Evolutionary conservation across 768 basidiomycete species (phyloP).

Genomic region (Mrakia gelida): DNA sequence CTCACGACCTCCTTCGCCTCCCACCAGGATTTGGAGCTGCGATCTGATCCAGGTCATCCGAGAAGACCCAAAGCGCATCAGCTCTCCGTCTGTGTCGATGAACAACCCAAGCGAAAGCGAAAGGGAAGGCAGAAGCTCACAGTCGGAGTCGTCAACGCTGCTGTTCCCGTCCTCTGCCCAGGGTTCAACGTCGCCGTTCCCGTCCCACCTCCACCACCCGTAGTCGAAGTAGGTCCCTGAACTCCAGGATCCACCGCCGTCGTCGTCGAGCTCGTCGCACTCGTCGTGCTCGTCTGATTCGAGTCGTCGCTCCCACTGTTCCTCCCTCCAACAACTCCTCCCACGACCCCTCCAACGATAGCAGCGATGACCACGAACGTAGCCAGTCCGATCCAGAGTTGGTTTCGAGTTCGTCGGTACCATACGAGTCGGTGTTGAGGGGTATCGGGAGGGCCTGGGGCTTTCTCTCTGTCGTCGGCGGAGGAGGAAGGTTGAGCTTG

Average conservation of each 20-base stretch:
- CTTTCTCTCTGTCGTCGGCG: not conserved
- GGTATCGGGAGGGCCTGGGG: not conserved
- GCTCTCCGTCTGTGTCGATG: too few relatives aligned
- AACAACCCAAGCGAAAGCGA: too few relatives aligned
- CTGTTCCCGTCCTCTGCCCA: too few relatives aligned
- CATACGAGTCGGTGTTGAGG: not conserved
- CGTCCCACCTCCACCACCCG: too few relatives aligned
- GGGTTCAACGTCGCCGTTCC: too few relatives aligned
- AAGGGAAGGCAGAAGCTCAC: too few relatives aligned
- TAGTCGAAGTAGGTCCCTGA: too few relatives aligned
- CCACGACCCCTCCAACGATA: not conserved
- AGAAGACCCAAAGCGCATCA: too few relatives aligned
- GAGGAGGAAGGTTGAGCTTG: not conserved
- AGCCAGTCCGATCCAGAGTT: not conserved
- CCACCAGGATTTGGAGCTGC: too few relatives aligned
- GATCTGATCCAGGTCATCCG: too few relatives aligned
- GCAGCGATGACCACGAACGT: not conserved
- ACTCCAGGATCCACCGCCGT: not conserved
- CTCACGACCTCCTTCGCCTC: too few relatives aligned
- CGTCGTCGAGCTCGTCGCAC: not conserved
- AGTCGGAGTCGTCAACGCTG: too few relatives aligned
- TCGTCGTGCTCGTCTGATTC: not conserved
- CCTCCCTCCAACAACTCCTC: not conserved
- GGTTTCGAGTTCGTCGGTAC: not conserved
- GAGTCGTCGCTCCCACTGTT: not conserved